Base-by-base conservation (phyloP, 371 early-diverging fungal genomes). In the Capillidium rhysosporum region DNA sequence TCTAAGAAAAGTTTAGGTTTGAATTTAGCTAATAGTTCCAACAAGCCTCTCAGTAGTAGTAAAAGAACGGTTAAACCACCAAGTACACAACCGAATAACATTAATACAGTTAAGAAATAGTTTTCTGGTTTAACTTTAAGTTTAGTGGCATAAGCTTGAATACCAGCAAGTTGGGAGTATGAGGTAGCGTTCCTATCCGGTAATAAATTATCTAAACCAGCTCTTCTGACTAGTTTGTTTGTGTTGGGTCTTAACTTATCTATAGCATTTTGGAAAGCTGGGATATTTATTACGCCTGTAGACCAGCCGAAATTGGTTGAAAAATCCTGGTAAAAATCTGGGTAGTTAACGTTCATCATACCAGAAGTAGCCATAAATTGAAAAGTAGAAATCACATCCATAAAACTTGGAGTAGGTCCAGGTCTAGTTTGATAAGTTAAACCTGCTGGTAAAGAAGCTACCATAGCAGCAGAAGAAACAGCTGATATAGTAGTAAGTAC, bases 1-100 rank as follows among this genome's bases (percentile, higher is more conserved):
- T 61, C 63, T 30, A 52, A 56, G 18, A 62, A 65, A 3, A 52
- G 14, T 16, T 39, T 52, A 7, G 52, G 52, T 25, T 43, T 39
- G 41, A 34, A 52, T 25, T 3, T 40, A 39, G 23, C 18, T 18
- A 52, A 26, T 18, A 52, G 16, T 26, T 52, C 52, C 26, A 52
- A 40, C 2, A 52, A 16, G 10, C 39, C 12, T 18, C 52, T 18
- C 9, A 52, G 21, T 2, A 52, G 26, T 24, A 52, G 24, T 3
- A 39, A 20, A 20, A 52, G 16, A 2, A 40, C 26, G 9, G 52
- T 52, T 10, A 51, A 14, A 8, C 25, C 51, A 9, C 51, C 51
- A 29, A 51, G 14, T 24, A 52, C 20, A 38, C 38, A 26, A 5
- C 38, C 52, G 25, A 52, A 52, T 24, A 52, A 26, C 24, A 41